Evolutionary conservation across 1,284 basidiomycete species (phyloP).

Genomic region (Marasmius fiardii): DNA sequence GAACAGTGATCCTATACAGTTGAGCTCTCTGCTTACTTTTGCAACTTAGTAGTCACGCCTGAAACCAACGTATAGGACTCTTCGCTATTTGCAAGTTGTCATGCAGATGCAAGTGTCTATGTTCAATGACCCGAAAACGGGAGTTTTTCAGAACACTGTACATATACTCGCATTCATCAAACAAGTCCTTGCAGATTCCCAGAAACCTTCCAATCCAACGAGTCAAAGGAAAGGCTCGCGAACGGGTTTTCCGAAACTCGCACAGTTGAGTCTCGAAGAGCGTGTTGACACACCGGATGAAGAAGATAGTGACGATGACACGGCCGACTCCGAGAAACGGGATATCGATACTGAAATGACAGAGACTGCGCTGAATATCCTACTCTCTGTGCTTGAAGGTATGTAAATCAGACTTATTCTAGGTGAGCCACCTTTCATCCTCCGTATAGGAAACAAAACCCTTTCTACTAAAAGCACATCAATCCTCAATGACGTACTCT

Average conservation of each 20-base stretch:
- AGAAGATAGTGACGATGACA: conserved; percentile 63
- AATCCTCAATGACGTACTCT: conserved; percentile 69
- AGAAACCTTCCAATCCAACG: conserved; percentile 12
- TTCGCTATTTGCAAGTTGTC: conserved; percentile 75
- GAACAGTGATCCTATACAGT: conserved; percentile 51
- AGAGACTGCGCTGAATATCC: conserved; percentile 72
- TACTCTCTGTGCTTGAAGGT: conserved; percentile 86
- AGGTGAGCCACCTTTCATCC: conserved; percentile 1
- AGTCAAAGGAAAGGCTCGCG: not conserved
- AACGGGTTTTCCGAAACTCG: not conserved
- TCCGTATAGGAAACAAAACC: conserved; percentile 57
- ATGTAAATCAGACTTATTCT: conserved; percentile 11
- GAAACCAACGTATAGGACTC: conserved; percentile 23
- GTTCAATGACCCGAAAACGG: conserved; percentile 49
- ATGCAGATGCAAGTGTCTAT: conserved; percentile 75
- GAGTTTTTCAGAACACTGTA: conserved; percentile 67
- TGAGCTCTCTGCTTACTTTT: conserved; percentile 13
- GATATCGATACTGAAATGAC: conserved; percentile 62
- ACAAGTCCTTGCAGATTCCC: conserved; percentile 48
- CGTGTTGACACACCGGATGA: conserved; percentile 29
- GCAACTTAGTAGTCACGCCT: not conserved
- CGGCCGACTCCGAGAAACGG: conserved; percentile 33
- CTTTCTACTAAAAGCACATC: conserved; percentile 62
- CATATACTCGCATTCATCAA: conserved; percentile 80
- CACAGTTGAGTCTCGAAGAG: not conserved